A percentile compares a stretch with the other conserved stretches of the same genome.
Conservation (phyloP, 305 asterid species). For the Fraxinus platypoda region DNA sequence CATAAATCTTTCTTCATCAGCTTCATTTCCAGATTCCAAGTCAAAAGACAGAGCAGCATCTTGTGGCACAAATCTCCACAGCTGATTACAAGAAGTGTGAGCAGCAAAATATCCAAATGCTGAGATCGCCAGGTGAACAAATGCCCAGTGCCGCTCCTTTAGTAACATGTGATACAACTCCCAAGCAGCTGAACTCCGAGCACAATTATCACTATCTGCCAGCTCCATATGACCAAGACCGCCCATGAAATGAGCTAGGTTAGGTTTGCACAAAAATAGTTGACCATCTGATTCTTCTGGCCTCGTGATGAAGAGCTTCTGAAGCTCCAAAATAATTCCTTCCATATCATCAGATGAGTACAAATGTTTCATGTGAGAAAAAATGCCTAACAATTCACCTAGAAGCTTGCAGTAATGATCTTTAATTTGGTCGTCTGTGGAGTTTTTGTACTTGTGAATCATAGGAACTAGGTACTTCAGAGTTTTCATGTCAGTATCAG, state of each 20-base stretch:
- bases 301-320: slow-evolving; percentile 64
- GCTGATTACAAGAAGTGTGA: slow-evolving; percentile 65
- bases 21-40: slow-evolving; percentile 59
- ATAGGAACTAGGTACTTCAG: slow-evolving; percentile 61
- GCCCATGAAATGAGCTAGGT: slow-evolving; percentile 76
- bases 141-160: slow-evolving; percentile 88
- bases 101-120: slow-evolving; percentile 88
- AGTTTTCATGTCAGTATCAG: slow-evolving; percentile 77
- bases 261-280: slow-evolving; percentile 65
- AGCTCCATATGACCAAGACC: slow-evolving; percentile 68
- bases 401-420: slow-evolving; percentile 58
- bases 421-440: slow-evolving; percentile 42
- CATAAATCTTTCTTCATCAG: slow-evolving; percentile 81
- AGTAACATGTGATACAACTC: slow-evolving; percentile 74
- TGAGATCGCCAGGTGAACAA: slow-evolving; percentile 66
- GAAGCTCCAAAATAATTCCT: slow-evolving; percentile 69
- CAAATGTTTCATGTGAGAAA: slow-evolving; percentile 63
- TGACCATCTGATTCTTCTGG: slow-evolving; percentile 43
- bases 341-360: slow-evolving; percentile 77
- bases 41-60: slow-evolving; percentile 92
- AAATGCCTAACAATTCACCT: slow-evolving; percentile 63
- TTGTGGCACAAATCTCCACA: slow-evolving; percentile 91
- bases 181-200: slow-evolving; percentile 66
- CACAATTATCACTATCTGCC: slow-evolving; percentile 51
- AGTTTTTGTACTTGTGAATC: slow-evolving; percentile 54